Evolutionary conservation across 2,329 filamentous ascomycete species (phyloP).

Genomic region (Nemania abortiva): DNA sequence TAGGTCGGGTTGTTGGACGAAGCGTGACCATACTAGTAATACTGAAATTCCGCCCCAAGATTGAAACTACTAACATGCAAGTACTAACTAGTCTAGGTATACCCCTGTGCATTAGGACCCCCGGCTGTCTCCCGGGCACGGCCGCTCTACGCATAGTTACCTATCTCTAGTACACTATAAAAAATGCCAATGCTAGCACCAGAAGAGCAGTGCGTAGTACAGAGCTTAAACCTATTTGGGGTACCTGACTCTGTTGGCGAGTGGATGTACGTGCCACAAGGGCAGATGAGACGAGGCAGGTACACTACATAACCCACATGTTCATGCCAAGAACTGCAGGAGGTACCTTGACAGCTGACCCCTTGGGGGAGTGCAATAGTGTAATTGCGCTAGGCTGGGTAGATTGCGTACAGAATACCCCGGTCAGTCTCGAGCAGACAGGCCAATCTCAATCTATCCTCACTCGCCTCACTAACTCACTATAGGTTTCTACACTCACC

Average conservation of each 20-base stretch:
- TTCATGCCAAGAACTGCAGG: constrained; percentile 2
- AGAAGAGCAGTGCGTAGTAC: not conserved
- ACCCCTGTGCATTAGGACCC: constrained; percentile 7
- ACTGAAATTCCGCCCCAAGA: constrained; percentile 16
- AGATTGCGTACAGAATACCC: not conserved
- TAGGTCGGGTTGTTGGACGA: not conserved
- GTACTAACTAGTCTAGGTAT: no score
- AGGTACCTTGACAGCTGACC: not conserved
- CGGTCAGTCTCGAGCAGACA: not conserved
- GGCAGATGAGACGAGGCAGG: not conserved
- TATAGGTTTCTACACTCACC: constrained; percentile 20
- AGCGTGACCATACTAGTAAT: not conserved
- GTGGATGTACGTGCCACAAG: not conserved
- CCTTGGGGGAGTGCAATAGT: not conserved
- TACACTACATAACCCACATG: not conserved
- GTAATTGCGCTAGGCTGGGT: constrained; percentile 7
- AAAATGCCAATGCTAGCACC: not conserved
- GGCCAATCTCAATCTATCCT: not conserved
- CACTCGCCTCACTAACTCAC: not conserved
- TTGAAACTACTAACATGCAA: constrained; percentile 12
- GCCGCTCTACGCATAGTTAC: not conserved
- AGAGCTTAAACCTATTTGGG: not conserved
- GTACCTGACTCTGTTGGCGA: not conserved
- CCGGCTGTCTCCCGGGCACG: not conserved
- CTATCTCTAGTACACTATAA: not conserved